Evolutionary conservation across 768 basidiomycete genomes (phyloP).

Genomic region (Amanita pseudoporphyria): DNA sequence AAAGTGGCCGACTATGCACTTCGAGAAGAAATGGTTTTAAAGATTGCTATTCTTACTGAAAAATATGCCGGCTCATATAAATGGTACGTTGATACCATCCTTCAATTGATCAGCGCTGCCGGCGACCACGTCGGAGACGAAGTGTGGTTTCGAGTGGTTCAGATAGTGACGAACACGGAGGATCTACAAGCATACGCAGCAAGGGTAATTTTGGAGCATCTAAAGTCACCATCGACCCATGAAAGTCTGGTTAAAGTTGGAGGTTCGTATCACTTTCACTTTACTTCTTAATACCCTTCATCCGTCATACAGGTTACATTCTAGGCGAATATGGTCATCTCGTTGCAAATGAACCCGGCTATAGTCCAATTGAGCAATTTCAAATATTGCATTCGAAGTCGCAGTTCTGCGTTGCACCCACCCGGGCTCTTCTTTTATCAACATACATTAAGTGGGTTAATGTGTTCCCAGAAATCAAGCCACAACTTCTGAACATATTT

Average conservation of each 20-base stretch:
- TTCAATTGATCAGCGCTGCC: slow-evolving; percentile 91
- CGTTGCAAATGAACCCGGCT: slow-evolving; percentile 90
- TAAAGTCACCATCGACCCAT: slow-evolving; percentile 77
- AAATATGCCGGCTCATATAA: slow-evolving; percentile 96
- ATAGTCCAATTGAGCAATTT: slow-evolving; percentile 92
- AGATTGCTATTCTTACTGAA: slow-evolving; percentile 98
- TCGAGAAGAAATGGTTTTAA: slow-evolving; percentile 97
- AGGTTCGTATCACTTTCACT: slow-evolving; percentile 34
- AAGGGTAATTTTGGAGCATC: slow-evolving; percentile 81
- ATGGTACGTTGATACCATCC: slow-evolving; percentile 98
- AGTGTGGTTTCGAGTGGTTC: slow-evolving; percentile 99
- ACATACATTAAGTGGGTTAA: slow-evolving; percentile 99
- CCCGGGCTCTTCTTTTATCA: slow-evolving; percentile 85
- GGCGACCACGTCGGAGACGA: slow-evolving; percentile 99
- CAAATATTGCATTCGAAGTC: slow-evolving; percentile 89
- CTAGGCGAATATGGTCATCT: slow-evolving; percentile 98
- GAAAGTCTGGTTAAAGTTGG: slow-evolving; percentile 95
- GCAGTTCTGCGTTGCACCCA: slow-evolving; percentile 87
- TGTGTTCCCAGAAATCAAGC: slow-evolving; percentile 97
- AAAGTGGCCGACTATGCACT: slow-evolving; percentile 95
- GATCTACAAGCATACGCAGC: slow-evolving; percentile 96
- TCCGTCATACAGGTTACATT: slow-evolving; percentile 64
- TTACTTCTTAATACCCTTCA: neutral
- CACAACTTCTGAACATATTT: slow-evolving; percentile 88
- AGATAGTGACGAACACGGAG: slow-evolving; percentile 97